Base-by-base conservation (phyloP, 1,139 yeast species). In the Kurtzmaniella quercitrusa region DNA sequence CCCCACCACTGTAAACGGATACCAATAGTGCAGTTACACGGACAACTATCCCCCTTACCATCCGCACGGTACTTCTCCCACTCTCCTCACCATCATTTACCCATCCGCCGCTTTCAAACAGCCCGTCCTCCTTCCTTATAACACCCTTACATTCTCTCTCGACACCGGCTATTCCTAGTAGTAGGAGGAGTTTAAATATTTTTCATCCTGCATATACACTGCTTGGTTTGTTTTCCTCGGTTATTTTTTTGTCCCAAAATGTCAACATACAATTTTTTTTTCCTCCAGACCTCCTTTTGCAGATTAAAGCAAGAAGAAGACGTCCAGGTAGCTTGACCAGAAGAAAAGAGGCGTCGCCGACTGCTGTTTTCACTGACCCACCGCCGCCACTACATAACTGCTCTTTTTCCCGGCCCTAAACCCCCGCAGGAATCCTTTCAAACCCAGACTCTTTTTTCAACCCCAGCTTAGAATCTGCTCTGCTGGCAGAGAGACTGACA, bases 311-410 rank as follows among this genome's bases (percentile, higher is more conserved):
- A 27, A 27, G 14, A 27, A 12, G 14, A 11, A 10, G 12, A 27
- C 14, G 31, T 11, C 31, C 31, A 27, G 31, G 31, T 27, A 27
- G 31, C 31, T 27, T 27, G 31, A 27, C 31, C 31, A 27, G 31
- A 27, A 27, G 31, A 27, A 27, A 27, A 27, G 31, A 27, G 38
- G 38, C 38, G 38, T 36, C 38, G 25, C 25, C 10, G 38, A 36
- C 38, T 36, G 38, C 38, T 36, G 37, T 19, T 34, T 34, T 34
- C 37, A 34, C 37, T 34, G 37, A 34, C 19, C 31, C 31, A 16
- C 19, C 37, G 37, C 37, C 14, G 23, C 37, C 37, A 34, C 37
- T 16, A 34, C 8, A 18, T 12, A 5, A 10, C 7, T 4, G 10
- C 31, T 12, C 31, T 11, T 27, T 27, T 27, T 27, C 14, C 31